Conservation (phyloP, 2,329 filamentous ascomycete genomes). For the Colletotrichum sp. region DNA sequence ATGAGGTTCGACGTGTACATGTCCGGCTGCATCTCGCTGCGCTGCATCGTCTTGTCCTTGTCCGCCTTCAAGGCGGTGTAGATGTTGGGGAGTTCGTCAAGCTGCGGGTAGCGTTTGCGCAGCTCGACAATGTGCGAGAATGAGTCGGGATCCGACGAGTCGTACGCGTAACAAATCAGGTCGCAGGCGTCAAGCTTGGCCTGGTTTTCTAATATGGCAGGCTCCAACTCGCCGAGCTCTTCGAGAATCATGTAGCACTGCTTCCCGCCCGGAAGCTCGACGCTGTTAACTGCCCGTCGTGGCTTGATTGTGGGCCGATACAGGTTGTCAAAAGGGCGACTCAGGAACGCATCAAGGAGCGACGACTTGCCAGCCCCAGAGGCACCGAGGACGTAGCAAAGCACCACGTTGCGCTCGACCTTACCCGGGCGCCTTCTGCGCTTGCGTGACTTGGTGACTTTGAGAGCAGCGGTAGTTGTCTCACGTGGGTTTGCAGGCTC, state of each 20-base stretch:
- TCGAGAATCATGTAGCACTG: slow-evolving; percentile 97
- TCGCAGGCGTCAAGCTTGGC: slow-evolving; percentile 92
- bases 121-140: slow-evolving; percentile 90
- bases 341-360: slow-evolving; percentile 88
- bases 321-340: slow-evolving; percentile 80
- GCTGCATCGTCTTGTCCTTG: slow-evolving; percentile 94
- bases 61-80: slow-evolving; percentile 96
- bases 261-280: slow-evolving; percentile 93
- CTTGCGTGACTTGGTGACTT: slow-evolving; percentile 91
- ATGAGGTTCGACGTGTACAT: slow-evolving; percentile 84
- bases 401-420: slow-evolving; percentile 91
- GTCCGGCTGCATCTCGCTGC: slow-evolving; percentile 88
- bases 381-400: slow-evolving; percentile 90
- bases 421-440: slow-evolving; percentile 79
- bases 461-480: slow-evolving; percentile 82
- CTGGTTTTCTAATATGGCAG: slow-evolving; percentile 90
- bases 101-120: slow-evolving; percentile 77
- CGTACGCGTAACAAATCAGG: slow-evolving; percentile 92
- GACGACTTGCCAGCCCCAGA: slow-evolving; percentile 89
- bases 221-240: slow-evolving; percentile 94
- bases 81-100: slow-evolving; percentile 88
- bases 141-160: slow-evolving; percentile 95
- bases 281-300: slow-evolving; percentile 91
- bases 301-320: slow-evolving; percentile 97
- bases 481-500: slow-evolving; percentile 80